Evolutionary conservation across 2,329 filamentous ascomycete species (phyloP), one percentile per base, ranked within the genome.

Genomic region (Lachnellula subtilissima): DNA sequence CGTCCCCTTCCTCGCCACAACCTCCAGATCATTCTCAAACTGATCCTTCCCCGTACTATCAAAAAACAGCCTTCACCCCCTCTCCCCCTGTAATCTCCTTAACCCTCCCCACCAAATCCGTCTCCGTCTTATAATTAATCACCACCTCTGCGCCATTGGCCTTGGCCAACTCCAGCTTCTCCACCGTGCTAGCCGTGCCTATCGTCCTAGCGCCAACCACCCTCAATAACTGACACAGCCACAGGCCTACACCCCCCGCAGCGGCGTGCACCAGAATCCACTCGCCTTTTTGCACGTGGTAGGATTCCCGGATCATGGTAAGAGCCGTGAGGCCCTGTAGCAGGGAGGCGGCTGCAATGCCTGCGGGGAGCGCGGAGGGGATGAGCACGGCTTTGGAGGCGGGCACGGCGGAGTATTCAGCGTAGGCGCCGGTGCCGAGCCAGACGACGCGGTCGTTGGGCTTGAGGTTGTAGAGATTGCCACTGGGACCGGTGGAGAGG

Each of bases 31-130:
- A 22, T 82, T 78, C 64, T 96, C 89, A 74, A 95, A 96, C 0
- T 92, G 96, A 50, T 80, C 79, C 74, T 90, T 90, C 14, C 92
- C 92, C 3, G 96, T 89, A 8, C 89, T 89, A 70, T 96, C 92
- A 70, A 91, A 91, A 95, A 35, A 96, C 87, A 9, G 86, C 90
- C 61, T 84, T 82, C 2, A 87, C 85, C 7, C 92, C 92, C 58
- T 84, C 75, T 0, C 87, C 87, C 1, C 77, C 81, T 0, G 91
- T 96, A 48, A 89, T 84, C 69, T 88, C 80, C 64, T 79, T 76
- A 3, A 90, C 85, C 68, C 81, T 78, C 45, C 71, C 72, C 57
- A 81, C 80, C 23, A 87, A 75, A 55, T 81, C 76, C 59, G 80
- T 76, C 49, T 86, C 84, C 25, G 74, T 71, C 47, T 73, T 72